Conservation (phyloP, 306 rosid genomes). For the Mimosa pudica region DNA sequence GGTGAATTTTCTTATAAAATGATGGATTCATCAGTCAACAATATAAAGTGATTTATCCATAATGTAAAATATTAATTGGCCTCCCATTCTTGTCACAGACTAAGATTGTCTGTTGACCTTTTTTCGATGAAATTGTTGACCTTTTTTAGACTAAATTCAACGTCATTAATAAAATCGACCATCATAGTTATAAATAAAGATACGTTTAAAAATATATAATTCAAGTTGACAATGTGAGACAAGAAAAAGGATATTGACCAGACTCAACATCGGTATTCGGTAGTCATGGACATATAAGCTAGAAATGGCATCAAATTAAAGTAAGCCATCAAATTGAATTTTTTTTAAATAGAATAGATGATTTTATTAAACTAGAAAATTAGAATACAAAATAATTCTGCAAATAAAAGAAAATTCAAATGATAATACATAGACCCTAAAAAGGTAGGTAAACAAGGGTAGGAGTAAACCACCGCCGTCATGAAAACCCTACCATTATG, state of each 20-base stretch:
- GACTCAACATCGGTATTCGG: neutral
- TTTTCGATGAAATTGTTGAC: neutral
- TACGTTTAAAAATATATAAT: neutral
- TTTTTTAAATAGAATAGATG: too few relatives aligned
- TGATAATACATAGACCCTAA: too few relatives aligned
- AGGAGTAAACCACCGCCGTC: too few relatives aligned
- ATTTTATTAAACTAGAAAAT: too few relatives aligned
- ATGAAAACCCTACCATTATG: too few relatives aligned
- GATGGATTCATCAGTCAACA: neutral
- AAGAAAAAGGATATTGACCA: neutral
- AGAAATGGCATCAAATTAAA: too few relatives aligned
- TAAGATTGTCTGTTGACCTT: neutral
- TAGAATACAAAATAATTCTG: too few relatives aligned
- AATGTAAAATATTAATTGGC: neutral
- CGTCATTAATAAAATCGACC: neutral
- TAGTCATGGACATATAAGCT: neutral
- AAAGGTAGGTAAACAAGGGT: too few relatives aligned
- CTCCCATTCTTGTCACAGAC: neutral
- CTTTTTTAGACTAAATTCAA: neutral
- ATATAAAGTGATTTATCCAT: neutral
- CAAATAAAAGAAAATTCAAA: too few relatives aligned
- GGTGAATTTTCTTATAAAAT: neutral
- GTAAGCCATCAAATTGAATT: too few relatives aligned
- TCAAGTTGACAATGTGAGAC: neutral
- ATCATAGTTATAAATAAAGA: neutral